Evolutionary conservation across 106 monocot species (phyloP).

Genomic region (Dioscorea alata): DNA sequence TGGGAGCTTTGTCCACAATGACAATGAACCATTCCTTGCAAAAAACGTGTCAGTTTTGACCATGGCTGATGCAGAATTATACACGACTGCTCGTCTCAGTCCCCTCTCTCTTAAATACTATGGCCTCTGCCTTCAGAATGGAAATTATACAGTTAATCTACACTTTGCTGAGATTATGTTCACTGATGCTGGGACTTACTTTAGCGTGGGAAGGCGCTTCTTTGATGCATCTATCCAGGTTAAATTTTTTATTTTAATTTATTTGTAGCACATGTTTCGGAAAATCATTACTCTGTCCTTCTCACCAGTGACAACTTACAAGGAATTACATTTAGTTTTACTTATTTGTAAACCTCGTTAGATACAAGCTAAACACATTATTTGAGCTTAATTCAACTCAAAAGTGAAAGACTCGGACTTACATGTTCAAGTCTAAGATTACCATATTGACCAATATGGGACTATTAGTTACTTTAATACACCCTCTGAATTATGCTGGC

Average conservation of each 20-base stretch:
- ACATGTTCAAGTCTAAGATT: no score
- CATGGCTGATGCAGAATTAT: conserved; percentile 27
- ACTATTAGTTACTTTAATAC: no score
- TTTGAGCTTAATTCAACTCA: no score
- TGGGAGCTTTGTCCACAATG: conserved; percentile 28
- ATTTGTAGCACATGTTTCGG: background rate
- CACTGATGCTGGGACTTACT: conserved; percentile 26
- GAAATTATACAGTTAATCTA: conserved; percentile 39
- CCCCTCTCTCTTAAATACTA: conserved; percentile 49
- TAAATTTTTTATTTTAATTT: background rate
- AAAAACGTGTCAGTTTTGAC: conserved; percentile 20
- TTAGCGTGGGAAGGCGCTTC: conserved; percentile 35
- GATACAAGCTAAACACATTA: no score
- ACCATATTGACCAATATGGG: no score
- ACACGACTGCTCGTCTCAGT: conserved; percentile 31
- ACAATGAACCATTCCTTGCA: conserved; percentile 17
- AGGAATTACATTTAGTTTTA: no score
- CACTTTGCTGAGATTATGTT: conserved; percentile 59
- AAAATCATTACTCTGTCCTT: no score
- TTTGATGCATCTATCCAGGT: conserved; percentile 65
- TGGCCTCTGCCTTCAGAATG: conserved; percentile 48
- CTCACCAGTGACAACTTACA: no score
- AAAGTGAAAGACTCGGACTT: no score
- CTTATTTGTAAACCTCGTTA: no score
- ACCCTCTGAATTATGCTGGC: no score